phyloP scores from a whole-genome alignment of 176 grass and related monocot genomes.

The Avena insularis region DNA sequence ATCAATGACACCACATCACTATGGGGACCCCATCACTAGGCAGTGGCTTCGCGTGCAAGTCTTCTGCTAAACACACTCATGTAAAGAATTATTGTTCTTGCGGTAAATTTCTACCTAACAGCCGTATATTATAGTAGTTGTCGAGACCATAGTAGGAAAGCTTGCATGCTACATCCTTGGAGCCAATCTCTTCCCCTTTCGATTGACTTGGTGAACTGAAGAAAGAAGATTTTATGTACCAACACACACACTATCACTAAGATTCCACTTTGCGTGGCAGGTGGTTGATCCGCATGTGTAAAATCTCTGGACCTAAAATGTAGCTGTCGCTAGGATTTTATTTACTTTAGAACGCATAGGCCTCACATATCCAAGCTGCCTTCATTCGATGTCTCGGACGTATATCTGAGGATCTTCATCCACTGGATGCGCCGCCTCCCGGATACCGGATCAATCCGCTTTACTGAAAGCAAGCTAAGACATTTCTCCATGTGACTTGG shows the following conservation, averaged over 20 bases:
- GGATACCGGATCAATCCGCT: neutral
- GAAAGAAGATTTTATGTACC: neutral
- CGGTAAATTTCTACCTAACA: neutral
- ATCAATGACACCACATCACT: neutral
- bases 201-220: conserved; percentile 10
- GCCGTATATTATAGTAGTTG: neutral
- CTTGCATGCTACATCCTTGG: conserved; percentile 6
- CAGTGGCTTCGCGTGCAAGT: neutral
- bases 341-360: neutral
- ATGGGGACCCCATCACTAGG: too few species aligned
- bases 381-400: neutral
- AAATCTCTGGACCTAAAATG: conserved; percentile 53
- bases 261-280: conserved; percentile 49
- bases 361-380: conserved; percentile 22
- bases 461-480: conserved; percentile 8
- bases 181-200: neutral
- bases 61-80: neutral
- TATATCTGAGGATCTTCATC: neutral
- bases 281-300: conserved; percentile 34
- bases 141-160: neutral
- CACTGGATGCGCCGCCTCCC: neutral
- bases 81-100: neutral
- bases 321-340: neutral
- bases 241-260: neutral
- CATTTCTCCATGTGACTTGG: neutral